phyloP scores from a whole-genome alignment of 805 yeast genomes.

The Clavispora fructus region DNA sequence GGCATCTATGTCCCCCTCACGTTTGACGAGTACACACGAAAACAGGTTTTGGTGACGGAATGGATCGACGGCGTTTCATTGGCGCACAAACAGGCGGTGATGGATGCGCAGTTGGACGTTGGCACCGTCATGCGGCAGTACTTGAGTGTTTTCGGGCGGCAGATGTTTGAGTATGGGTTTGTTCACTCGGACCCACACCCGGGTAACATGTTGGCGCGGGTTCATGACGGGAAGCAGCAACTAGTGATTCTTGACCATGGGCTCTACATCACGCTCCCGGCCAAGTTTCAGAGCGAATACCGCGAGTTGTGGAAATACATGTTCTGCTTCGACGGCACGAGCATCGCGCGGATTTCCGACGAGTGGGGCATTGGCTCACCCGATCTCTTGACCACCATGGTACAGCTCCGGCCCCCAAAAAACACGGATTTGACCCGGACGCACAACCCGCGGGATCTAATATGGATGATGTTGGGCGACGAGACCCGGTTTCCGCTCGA shows the following conservation, averaged over 20 bases:
- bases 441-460: constrained; percentile 31
- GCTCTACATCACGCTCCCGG: constrained; percentile 51
- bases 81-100: constrained; percentile 39
- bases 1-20: constrained; percentile 54
- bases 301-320: constrained; percentile 59
- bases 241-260: constrained; percentile 75
- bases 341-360: constrained; percentile 43
- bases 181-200: constrained; percentile 81
- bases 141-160: constrained; percentile 48
- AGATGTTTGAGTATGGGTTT: constrained; percentile 61
- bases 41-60: constrained; percentile 57
- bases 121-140: constrained; percentile 44
- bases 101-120: constrained; percentile 34
- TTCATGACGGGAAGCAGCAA: constrained; percentile 39
- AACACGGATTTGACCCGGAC: constrained; percentile 27
- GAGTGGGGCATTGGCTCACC: constrained; percentile 69
- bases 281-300: constrained; percentile 50
- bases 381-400: constrained; percentile 56
- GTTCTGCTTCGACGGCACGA: constrained; percentile 46
- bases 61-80: constrained; percentile 73
- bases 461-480: constrained; percentile 55
- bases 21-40: constrained; percentile 41
- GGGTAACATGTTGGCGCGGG: constrained; percentile 62
- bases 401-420: constrained; percentile 42
- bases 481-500: constrained; percentile 63